These are phyloP conservation scores for Boletus sp. DNA, from an alignment of 768 basidiomycete genomes.

Conservation along the genomic window DNA sequence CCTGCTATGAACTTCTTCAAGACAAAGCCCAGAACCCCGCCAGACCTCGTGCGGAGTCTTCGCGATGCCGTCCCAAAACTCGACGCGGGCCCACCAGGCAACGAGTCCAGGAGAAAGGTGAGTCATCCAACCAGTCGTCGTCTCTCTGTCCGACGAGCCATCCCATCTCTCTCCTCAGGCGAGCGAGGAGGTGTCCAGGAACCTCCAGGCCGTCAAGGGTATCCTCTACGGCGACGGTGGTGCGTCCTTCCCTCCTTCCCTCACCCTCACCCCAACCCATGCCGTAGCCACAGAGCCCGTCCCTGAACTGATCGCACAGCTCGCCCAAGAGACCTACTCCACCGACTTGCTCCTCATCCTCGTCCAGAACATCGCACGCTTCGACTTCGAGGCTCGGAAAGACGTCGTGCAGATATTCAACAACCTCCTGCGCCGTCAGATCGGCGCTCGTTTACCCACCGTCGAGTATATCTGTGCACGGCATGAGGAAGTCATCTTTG, in stretches of 20 bases:
- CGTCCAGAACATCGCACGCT: constrained; percentile 75
- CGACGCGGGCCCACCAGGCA: constrained; percentile 68
- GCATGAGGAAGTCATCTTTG: constrained; percentile 73
- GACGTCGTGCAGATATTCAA: constrained; percentile 87
- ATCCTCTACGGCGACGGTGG: constrained; percentile 88
- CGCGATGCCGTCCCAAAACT: constrained; percentile 76
- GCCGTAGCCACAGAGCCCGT: constrained; percentile 55
- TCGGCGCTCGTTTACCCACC: constrained; percentile 92
- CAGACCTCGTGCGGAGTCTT: constrained; percentile 80
- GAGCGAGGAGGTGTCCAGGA: constrained; percentile 85
- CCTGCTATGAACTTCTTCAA: constrained; percentile 94
- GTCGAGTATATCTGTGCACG: constrained; percentile 88
- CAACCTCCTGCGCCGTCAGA: constrained; percentile 84
- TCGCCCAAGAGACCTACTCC: constrained; percentile 93
- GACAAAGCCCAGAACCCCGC: constrained; percentile 81
- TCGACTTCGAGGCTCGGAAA: constrained; percentile 93
- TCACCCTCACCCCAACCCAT: constrained; percentile 4
- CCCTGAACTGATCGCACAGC: constrained; percentile 88
- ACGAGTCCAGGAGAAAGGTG: constrained; percentile 80
- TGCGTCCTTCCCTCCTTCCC: constrained; percentile 32
- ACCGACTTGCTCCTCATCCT: constrained; percentile 82
- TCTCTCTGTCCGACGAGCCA: neutral
- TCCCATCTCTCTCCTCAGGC: constrained; percentile 47
- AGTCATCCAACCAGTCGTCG: constrained; percentile 15
- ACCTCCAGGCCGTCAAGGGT: constrained; percentile 84